Evolutionary conservation across 352 stramenopile species (phyloP), one percentile per base, ranked within the genome.

Genomic region (Peronospora destructor): DNA sequence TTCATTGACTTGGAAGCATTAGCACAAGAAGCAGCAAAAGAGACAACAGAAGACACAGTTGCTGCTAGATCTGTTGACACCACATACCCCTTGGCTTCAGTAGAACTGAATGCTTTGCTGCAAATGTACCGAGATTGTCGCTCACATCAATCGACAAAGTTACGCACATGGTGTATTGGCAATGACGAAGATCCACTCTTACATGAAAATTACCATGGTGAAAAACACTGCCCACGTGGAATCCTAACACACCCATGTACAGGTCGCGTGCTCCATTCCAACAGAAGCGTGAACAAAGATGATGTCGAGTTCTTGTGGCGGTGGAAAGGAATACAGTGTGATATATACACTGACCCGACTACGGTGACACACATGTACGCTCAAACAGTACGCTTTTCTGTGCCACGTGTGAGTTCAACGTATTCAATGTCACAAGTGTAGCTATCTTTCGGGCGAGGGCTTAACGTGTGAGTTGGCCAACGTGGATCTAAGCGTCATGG

Each of bases 291-390:
- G 32, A 46, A 11, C n/a, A 29, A 53, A 1, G 39, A 46, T 17
- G 30, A 33, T 2, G 10, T 61, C 10, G 51, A 72, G 26, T 85
- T 72, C 35, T 55, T 85, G 12, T 85, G 79, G 79, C 70, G 72
- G 12, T 90, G 79, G 79, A 48, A 85, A 50, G 74, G 79, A n/a
- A 55, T 90, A 51, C 71, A 66, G 38, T 90, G 76, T 49, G 66
- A 87, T 25, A 56, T 56, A 0, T 81, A 77, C 55, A 82, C 79
- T 16, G 68, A 85, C 23, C 79, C 76, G 29, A 86, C 79, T 13
- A 84, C 70, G 4, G 41, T 87, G 49, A 87, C 79, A 3, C 63
- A 87, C 64, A 76, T 90, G 79, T 87, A 73, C 23, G 45, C 26
- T 16, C 2, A 1, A 23, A 14, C 40, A 21, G 28, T 14, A 14